Evolutionary conservation across 208 protist genomes (phyloP), one percentile per base, ranked within the genome.

Genomic region (Trichomonas gallinae): DNA sequence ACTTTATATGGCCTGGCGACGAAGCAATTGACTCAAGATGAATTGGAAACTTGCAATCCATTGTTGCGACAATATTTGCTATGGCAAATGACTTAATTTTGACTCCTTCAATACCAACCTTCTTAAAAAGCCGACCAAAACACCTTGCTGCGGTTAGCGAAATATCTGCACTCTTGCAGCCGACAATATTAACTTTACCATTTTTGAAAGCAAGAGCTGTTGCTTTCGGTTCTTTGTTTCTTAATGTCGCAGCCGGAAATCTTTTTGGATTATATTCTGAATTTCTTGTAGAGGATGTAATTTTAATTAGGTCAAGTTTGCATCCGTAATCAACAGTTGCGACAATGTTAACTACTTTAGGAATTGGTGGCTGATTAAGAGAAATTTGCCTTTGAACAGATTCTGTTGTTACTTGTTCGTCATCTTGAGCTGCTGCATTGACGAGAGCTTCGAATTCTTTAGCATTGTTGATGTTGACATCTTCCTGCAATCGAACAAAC

Each of bases 201-300:
- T 97, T 98, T 0, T 96, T 81, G 96, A 99, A 99, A 96, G 99
- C 97, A 0, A 99, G 96, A 8, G 98, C 98, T 0, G 98, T 99
- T 0, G 98, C 98, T 97, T 99, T 98, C 48, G 98, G 98, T 44
- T 98, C 98, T 63, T 98, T 97, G 26, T 99, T 98, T 26, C 98
- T 97, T 98, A 99, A 98, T 88, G 98, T 98, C 3, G 98, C 98
- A 8, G 98, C 98, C 1, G 98, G 63, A 96, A 98, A 98, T 44
- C 98, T 97, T 97, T 98, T 98, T 51, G 98, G 98, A 91, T 98
- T 98, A 96, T 99, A 99, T 97, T 99, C 98, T 15, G 98, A 98
- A 97, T 99, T 99, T 96, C 98, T 96, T 26, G 98, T 98, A 42
- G 97, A 46, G 11, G 98, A 36, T 21, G 98, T 98, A 81, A 99